Evolutionary conservation across 1,139 yeast species (phyloP), one percentile per base, ranked within the genome.

Genomic region (Pichia sp.): DNA sequence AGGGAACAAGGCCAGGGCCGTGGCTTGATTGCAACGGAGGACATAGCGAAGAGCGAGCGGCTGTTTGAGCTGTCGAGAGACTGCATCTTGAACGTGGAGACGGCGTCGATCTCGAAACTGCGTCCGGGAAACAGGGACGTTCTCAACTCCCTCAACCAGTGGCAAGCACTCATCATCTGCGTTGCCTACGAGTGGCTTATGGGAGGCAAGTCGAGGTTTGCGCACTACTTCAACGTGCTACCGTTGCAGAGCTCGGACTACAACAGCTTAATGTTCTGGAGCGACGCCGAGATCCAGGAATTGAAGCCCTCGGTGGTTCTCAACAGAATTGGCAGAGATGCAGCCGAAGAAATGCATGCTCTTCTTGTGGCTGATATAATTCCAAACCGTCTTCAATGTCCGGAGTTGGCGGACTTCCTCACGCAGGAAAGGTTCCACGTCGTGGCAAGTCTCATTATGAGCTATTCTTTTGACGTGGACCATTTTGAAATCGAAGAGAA

Each of bases 231-330:
- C 58, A 73, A 79, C 41, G 80, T 91, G 0, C 73, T 93, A 51
- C 98, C 98, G 0, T 42, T 52, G 8, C n/a, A 36, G 14, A 9
- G 44, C 8, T 62, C 64, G 1, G 63, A 70, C 16, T 84, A 87
- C 67, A 78, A 84, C 63, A 87, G 86, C 49, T 78, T 92, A 55
- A 87, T 91, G 82, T 90, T 83, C 64, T 93, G 98, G 98, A 61
- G 63, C 2, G 80, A 78, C 0, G 71, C 70, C 1, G 84, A 84
- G 56, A 67, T 87, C 50, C 62, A 73, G 2, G 51, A 60, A 1
- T 75, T 93, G 58, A 63, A 74, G 50, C 98, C 98, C 0, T 88
- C 97, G 0, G 76, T 82, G 50, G 81, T 92, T 3, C 63, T 83
- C 30, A 77, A 78, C 4, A 76, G 96, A 64, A 77, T 93, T 43